phyloP scores from a whole-genome alignment of 2,329 filamentous ascomycete species.

The Pestalotiopsis fici region DNA sequence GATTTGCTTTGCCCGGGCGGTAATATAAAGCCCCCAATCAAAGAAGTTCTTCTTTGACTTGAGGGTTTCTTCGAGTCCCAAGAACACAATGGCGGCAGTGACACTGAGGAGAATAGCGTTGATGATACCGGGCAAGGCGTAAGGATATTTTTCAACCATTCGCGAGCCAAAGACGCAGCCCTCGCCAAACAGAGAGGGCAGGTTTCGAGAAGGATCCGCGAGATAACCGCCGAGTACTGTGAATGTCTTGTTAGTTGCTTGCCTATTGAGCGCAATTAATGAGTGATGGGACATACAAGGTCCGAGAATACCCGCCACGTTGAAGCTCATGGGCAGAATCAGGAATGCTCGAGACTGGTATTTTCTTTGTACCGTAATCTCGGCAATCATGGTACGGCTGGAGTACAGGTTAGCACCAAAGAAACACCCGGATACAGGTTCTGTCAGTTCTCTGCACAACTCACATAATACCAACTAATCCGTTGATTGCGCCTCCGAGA shows the following conservation, averaged over 20 bases:
- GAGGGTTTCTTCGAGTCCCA: constrained; percentile 68
- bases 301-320: constrained; percentile 45
- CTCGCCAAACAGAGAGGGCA: constrained; percentile 64
- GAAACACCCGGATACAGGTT: not conserved
- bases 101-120: constrained; percentile 61
- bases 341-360: constrained; percentile 50
- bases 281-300: constrained; percentile 33
- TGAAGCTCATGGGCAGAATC: constrained; percentile 49
- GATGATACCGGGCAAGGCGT: constrained; percentile 69
- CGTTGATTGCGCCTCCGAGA: constrained; percentile 60
- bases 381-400: constrained; percentile 49
- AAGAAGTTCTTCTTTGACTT: constrained; percentile 44
- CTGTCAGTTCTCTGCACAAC: constrained; percentile 15
- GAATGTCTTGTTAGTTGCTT: not conserved
- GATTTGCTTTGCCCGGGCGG: constrained; percentile 29
- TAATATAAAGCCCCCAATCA: constrained; percentile 43
- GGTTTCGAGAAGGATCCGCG: constrained; percentile 63
- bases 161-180: constrained; percentile 58
- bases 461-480: constrained; percentile 51
- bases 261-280: not conserved
- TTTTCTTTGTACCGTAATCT: constrained; percentile 48
- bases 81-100: constrained; percentile 55
- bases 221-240: constrained; percentile 64
- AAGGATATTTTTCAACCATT: constrained; percentile 69
- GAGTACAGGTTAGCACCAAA: constrained; percentile 4